Conservation (phyloP, 768 basidiomycete species). For the Paxillus ammoniavirescens region DNA sequence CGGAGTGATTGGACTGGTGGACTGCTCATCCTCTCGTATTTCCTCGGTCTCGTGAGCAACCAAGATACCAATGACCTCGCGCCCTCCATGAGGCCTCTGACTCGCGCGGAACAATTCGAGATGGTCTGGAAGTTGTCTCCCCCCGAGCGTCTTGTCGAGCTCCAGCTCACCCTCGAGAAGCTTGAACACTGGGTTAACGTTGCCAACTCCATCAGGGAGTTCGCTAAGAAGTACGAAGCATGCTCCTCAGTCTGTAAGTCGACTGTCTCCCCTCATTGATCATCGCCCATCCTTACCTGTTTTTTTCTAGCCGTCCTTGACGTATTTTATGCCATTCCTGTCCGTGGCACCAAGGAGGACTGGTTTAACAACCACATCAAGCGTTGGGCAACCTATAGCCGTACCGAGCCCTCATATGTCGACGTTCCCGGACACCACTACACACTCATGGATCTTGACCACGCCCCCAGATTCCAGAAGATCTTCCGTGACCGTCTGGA, state of each 20-base stretch:
- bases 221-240: constrained; percentile 28
- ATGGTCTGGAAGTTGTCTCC: constrained; percentile 28
- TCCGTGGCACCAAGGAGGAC: constrained; percentile 15
- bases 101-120: constrained; percentile 24
- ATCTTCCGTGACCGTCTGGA: constrained; percentile 23
- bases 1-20: constrained; percentile 41
- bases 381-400: constrained; percentile 17
- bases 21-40: constrained; percentile 40
- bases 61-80: constrained; percentile 22
- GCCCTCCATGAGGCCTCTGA: constrained; percentile 17
- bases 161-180: constrained; percentile 23
- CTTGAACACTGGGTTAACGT: constrained; percentile 31
- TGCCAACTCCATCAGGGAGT: constrained; percentile 29
- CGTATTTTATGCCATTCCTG: constrained; percentile 17
- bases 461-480: constrained; percentile 24
- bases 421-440: constrained; percentile 23
- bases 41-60: constrained; percentile 36
- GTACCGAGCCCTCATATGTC: constrained; percentile 9
- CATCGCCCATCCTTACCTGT: neutral
- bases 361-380: constrained; percentile 21
- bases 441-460: constrained; percentile 25
- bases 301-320: constrained; percentile 9
- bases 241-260: constrained; percentile 26
- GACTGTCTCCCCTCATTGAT: neutral
- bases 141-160: constrained; percentile 26